Evolutionary conservation across 2,329 filamentous ascomycete species (phyloP).

Genomic region (Phyllosticta capitalensis): DNA sequence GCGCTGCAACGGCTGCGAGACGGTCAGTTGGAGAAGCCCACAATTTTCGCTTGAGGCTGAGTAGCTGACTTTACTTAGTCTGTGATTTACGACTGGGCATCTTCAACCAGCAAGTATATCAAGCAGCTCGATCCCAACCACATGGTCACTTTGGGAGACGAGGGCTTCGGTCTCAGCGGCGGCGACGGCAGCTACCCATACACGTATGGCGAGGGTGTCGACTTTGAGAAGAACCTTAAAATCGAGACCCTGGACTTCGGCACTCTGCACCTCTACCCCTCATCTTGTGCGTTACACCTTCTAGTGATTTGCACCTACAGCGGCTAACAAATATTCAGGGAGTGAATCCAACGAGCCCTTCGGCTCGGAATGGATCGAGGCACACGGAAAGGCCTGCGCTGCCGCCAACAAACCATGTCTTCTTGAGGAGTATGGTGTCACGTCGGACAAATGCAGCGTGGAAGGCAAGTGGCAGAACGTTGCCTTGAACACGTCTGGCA

Average conservation of each 20-base stretch:
- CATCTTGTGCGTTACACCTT: conserved; percentile 28
- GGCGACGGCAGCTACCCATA: conserved; percentile 44
- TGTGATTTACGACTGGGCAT: conserved; percentile 52
- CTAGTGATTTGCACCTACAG: conserved; percentile 1
- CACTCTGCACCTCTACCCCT: conserved; percentile 45
- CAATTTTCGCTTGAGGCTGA: background rate
- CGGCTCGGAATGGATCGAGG: conserved; percentile 39
- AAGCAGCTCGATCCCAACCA: conserved; percentile 53
- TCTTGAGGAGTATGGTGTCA: conserved; percentile 31
- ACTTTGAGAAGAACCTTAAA: conserved; percentile 43
- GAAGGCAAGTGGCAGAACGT: conserved; percentile 24
- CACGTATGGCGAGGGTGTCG: conserved; percentile 39
- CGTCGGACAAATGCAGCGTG: conserved; percentile 20
- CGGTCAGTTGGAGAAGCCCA: conserved; percentile 15
- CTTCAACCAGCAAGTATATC: conserved; percentile 49
- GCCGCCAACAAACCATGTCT: conserved; percentile 31
- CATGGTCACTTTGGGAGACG: conserved; percentile 55
- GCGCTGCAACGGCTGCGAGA: conserved; percentile 50
- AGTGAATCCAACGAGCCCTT: conserved; percentile 19
- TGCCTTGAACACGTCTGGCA: conserved; percentile 19
- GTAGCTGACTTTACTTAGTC: conserved; percentile 17
- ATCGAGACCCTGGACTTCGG: conserved; percentile 48
- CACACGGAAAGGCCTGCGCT: conserved; percentile 33
- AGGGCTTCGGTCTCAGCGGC: conserved; percentile 43
- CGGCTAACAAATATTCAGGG: conserved; percentile 17